Base-by-base conservation (phyloP, 768 basidiomycete genomes). In the Asterophora lycoperdoides region DNA sequence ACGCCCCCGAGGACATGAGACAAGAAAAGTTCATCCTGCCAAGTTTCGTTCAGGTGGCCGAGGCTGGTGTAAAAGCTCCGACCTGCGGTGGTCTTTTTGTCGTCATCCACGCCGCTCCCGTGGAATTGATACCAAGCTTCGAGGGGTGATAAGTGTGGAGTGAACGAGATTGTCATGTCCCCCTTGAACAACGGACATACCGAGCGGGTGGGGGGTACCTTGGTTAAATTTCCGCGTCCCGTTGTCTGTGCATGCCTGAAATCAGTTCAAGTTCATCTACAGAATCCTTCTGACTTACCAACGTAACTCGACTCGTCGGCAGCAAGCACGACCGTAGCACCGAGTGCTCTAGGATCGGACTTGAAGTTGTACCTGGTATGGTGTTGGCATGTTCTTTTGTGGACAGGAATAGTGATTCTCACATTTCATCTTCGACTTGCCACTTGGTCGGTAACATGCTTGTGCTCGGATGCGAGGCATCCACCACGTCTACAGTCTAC, bases 41-140 rank as follows among this genome's bases (percentile, higher is more conserved):
- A 90, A 28, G 86, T 89, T 58, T 86, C 81, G 57, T 81, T 83
- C 44, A 81, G 66, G 62, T 94, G 91, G 0, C 90, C 90, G 0
- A 93, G 74, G 53, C 81, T 76, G 0, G 91, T 93, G 62, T 89
- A 93, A 69, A 88, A 93, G 57, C 87, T 89, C 32, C 90, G 77
- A 17, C 89, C 91, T 2, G 82, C 75, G 34, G 61, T 58, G 19
- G 29, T 15, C 20, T 41, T 45, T 10, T 74, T 63, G 15, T 72
- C 64, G 20, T 60, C 62, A 54, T 78, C 70, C 3, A 80, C 78
- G 0, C 88, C 88, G 23, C 83, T 80, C 14, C 86, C 86, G 2
- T 72, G 76, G 54, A 85, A 82, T 64, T 91, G 89, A 62, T 78
- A 92, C 90, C 89, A 93, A 17, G 92, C 89, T 89, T 53, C 6